Percentiles rank a stretch among this genome's conserved stretches.
These are phyloP conservation scores for Xylaria polymorpha DNA, from an alignment of 2,329 filamentous ascomycete species.

Conservation along the genomic window DNA sequence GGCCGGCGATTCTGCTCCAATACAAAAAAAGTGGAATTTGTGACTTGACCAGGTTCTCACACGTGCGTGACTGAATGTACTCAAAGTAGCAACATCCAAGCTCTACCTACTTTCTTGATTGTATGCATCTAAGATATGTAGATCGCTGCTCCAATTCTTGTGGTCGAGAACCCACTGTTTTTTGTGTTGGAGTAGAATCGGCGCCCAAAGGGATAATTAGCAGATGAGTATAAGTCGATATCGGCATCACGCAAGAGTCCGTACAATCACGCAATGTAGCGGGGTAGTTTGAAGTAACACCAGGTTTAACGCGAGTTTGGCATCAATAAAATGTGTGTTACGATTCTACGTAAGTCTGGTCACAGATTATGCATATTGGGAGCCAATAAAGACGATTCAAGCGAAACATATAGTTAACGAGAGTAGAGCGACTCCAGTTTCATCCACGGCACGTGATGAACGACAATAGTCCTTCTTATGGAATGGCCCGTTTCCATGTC, in stretches of 20 bases:
- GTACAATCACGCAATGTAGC: slow-evolving; percentile 25
- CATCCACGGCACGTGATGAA: slow-evolving; percentile 15
- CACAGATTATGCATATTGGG: slow-evolving; percentile 13
- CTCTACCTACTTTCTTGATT: slow-evolving; percentile 18
- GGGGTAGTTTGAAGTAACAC: slow-evolving; percentile 18
- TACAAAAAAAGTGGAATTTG: slow-evolving; percentile 18
- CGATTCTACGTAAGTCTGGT: slow-evolving; percentile 9
- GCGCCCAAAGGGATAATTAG: slow-evolving; percentile 7
- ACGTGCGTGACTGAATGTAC: slow-evolving; percentile 7
- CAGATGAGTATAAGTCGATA: slow-evolving; percentile 22
- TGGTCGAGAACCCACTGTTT: slow-evolving; percentile 7
- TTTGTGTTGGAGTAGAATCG: slow-evolving; percentile 13
- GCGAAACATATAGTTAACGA: slow-evolving; percentile 20
- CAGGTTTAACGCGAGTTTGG: slow-evolving; percentile 9
- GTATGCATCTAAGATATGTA: slow-evolving; percentile 21
- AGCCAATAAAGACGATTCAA: slow-evolving; percentile 15
- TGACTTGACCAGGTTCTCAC: slow-evolving; percentile 4
- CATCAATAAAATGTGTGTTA: slow-evolving; percentile 19
- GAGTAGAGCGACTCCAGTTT: slow-evolving; percentile 18
- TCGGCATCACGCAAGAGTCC: slow-evolving; percentile 23
- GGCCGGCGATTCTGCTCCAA: slow-evolving; percentile 13
- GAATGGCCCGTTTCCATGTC: slow-evolving; percentile 12
- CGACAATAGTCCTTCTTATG: slow-evolving; percentile 19
- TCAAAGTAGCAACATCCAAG: slow-evolving; percentile 14
- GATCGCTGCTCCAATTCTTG: slow-evolving; percentile 12